Base-by-base conservation (phyloP, 2,329 filamentous ascomycete species). In the Pseudopyrenochaeta lycopersici region DNA sequence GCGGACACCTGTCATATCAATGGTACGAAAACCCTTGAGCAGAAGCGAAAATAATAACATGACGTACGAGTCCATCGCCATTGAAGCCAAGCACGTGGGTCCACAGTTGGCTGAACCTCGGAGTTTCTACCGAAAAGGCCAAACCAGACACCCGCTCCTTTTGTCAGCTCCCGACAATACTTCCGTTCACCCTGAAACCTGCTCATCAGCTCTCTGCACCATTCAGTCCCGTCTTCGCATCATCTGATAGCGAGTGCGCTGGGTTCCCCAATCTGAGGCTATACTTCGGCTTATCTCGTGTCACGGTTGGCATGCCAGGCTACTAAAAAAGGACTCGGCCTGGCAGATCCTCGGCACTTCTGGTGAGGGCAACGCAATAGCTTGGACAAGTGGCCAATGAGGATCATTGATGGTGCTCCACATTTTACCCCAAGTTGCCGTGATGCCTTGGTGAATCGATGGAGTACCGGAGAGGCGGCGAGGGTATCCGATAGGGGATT, bases 341-440 rank as follows among this genome's bases (percentile, higher is more conserved):
- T 55, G 64, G 58, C 38, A 63, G 36, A 66, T 64, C 60, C 33
- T 58, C 65, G 65, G 65, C 30, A 43, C 33, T 10, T 43, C 53
- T 50, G 18, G 14, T 30, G 27, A 11, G 40, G 39, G 38, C 49
- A 54, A 38, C 20, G 41, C 35, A 51, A 48, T 53, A 49, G 53
- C 40, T 43, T 35, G 23, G 17, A 2, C 33, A 20, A 32, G 30
- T 31, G 27, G 44, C 61, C 56, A 66, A 64, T 63, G 35, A 42
- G 41, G 15, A 36, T 17, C 29, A 30, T 20, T 20, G 15, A 32
- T 18, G 32, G 29, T 56, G 52, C 59, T 66, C 62, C 62, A 62
- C 58, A 46, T 7, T 11, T 32, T 12, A 45, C 50, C 44, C 49
- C 49, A 56, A 41, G 38, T 56, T 44, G 46, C 41, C 36, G 27